phyloP scores from a whole-genome alignment of 306 rosid genomes.

The Rubus idaeus region DNA sequence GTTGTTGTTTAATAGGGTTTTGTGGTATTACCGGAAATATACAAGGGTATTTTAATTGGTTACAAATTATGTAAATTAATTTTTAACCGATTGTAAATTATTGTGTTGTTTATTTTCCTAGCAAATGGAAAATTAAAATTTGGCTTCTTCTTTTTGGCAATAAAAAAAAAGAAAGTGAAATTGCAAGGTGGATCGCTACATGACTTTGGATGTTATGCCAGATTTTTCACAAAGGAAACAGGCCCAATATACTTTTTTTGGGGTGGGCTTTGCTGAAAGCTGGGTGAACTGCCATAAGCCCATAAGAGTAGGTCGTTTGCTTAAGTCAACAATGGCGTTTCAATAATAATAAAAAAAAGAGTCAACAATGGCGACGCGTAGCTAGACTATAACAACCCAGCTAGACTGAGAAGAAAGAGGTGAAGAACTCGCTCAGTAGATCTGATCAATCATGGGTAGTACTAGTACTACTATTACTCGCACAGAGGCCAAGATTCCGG shows the following conservation, averaged over 20 bases:
- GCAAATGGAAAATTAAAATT: too few species aligned
- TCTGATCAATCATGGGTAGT: neutral
- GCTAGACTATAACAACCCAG: neutral
- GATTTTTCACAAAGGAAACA: neutral
- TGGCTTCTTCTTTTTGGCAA: too few species aligned
- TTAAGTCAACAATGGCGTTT: neutral
- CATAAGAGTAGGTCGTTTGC: neutral
- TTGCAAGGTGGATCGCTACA: too few species aligned
- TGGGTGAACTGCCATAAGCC: neutral
- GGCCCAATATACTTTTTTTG: neutral
- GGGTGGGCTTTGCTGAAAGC: neutral
- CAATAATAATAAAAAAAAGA: too few species aligned
- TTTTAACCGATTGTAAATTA: too few species aligned
- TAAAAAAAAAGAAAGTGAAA: too few species aligned
- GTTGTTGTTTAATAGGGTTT: neutral
- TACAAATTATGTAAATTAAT: too few species aligned
- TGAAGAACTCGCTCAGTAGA: neutral
- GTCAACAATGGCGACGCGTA: neutral
- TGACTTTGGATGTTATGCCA: neutral
- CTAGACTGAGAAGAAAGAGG: neutral
- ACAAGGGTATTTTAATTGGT: neutral
- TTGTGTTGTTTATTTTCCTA: too few species aligned
- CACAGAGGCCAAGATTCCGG: constrained; percentile 10
- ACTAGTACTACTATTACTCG: neutral
- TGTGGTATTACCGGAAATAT: neutral